Percentiles rank a stretch among this genome's conserved stretches.
Evolutionary conservation across 176 grass and related monocot species (phyloP).

Genomic region (Aegilops umbellulata): DNA sequence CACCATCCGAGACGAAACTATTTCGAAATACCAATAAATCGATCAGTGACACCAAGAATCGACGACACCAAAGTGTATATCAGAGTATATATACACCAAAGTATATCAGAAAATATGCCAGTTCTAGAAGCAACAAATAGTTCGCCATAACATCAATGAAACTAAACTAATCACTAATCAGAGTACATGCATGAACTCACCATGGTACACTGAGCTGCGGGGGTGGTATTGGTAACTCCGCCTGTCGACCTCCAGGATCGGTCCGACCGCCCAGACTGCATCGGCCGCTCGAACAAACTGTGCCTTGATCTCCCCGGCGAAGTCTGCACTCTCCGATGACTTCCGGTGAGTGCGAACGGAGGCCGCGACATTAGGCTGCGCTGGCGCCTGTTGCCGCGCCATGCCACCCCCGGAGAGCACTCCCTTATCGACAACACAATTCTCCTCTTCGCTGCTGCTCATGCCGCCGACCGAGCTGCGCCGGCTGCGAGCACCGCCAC

Average conservation of each 20-base stretch:
- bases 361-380: background rate
- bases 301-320: conserved; percentile 50
- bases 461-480: conserved; percentile 35
- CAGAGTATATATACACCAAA: background rate
- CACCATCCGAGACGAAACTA: conserved; percentile 44
- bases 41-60: conserved; percentile 4
- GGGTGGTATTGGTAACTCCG: conserved; percentile 61
- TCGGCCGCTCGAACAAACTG: conserved; percentile 61
- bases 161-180: background rate
- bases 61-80: background rate
- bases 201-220: conserved; percentile 70
- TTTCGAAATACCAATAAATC: conserved; percentile 24
- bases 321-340: conserved; percentile 8
- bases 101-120: background rate
- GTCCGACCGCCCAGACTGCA: conserved; percentile 32
- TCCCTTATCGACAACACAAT: conserved; percentile 46
- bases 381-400: conserved; percentile 15
- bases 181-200: conserved; percentile 29
- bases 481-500: conserved; percentile 13
- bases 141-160: conserved; percentile 35
- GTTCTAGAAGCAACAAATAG: background rate
- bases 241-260: conserved; percentile 68
- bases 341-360: conserved; percentile 5
- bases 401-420: conserved; percentile 22
- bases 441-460: conserved; percentile 13